These are phyloP conservation scores for Eutrema yunnanense DNA, from an alignment of 345 rosid genomes.

Conservation along the genomic window DNA sequence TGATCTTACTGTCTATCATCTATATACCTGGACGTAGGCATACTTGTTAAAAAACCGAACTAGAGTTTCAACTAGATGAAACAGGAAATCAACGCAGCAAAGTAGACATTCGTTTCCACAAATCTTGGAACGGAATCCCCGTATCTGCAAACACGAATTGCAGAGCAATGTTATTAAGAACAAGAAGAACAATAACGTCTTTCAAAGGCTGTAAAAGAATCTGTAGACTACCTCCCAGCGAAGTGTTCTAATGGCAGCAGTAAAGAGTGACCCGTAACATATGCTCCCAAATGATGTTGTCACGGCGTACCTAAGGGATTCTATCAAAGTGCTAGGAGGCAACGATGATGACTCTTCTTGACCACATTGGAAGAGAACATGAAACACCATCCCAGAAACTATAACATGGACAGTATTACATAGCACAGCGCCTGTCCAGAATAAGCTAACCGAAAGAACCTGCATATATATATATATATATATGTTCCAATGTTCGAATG, in stretches of 20 bases:
- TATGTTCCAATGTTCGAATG: neutral
- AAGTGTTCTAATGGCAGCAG: conserved; percentile 90
- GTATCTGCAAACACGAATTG: conserved; percentile 43
- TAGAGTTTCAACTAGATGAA: conserved; percentile 94
- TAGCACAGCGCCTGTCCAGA: conserved; percentile 96
- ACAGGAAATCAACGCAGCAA: conserved; percentile 88
- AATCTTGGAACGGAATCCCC: conserved; percentile 91
- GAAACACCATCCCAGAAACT: conserved; percentile 92
- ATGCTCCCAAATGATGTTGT: conserved; percentile 96
- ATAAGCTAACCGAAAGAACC: conserved; percentile 89
- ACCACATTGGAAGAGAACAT: conserved; percentile 81
- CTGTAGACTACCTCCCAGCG: conserved; percentile 77
- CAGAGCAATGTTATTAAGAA: neutral
- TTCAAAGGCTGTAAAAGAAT: neutral
- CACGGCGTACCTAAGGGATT: conserved; percentile 64
- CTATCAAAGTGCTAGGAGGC: conserved; percentile 72
- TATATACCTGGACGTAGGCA: conserved; percentile 85
- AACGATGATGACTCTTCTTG: conserved; percentile 62
- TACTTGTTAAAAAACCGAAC: conserved; percentile 96
- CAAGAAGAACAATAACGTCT: neutral
- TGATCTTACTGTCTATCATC: neutral
- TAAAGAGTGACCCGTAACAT: conserved; percentile 95
- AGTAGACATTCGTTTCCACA: conserved; percentile 94
- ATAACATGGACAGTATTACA: conserved; percentile 94
- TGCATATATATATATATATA: conserved; percentile 32